Percentiles rank a stretch among this genome's conserved stretches.
These are phyloP conservation scores for Rubus parviflorus DNA, from an alignment of 306 rosid species.

Conservation along the genomic window DNA sequence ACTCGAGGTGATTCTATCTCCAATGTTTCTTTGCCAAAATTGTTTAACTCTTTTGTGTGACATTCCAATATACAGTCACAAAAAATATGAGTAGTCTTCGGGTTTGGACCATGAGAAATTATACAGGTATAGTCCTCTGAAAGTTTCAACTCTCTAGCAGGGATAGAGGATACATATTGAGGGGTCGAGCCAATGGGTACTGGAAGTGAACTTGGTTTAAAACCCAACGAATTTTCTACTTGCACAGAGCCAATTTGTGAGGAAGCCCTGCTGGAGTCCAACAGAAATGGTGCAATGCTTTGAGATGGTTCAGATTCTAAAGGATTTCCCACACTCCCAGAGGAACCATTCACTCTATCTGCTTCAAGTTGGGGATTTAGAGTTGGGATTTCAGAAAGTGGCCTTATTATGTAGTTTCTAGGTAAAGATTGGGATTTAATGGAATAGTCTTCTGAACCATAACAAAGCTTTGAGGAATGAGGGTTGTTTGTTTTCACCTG, in stretches of 20 bases:
- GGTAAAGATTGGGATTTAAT: constrained; percentile 67
- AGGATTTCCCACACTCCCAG: constrained; percentile 27
- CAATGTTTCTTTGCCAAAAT: constrained; percentile 47
- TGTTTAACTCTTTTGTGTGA: constrained; percentile 50
- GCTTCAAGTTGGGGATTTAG: constrained; percentile 33
- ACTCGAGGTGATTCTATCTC: constrained; percentile 36
- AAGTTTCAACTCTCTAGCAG: constrained; percentile 79
- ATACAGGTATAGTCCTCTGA: constrained; percentile 94
- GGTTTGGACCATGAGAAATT: constrained; percentile 93
- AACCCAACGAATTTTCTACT: constrained; percentile 35
- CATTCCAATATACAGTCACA: constrained; percentile 88
- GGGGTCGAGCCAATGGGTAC: constrained; percentile 49
- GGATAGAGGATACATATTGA: constrained; percentile 51
- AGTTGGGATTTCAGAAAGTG: constrained; percentile 38
- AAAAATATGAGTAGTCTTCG: constrained; percentile 73
- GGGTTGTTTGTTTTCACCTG: constrained; percentile 50
- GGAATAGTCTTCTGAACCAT: constrained; percentile 39
- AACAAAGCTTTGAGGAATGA: constrained; percentile 39
- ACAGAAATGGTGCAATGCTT: constrained; percentile 33
- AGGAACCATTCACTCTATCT: constrained; percentile 31
- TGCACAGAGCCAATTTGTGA: constrained; percentile 26
- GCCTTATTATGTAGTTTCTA: constrained; percentile 59
- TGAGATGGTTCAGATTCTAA: constrained; percentile 36
- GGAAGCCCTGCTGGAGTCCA: constrained; percentile 40
- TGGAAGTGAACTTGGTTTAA: constrained; percentile 62